Conservation (phyloP, 1,284 basidiomycete species). For the Rhodotorula sp. region DNA sequence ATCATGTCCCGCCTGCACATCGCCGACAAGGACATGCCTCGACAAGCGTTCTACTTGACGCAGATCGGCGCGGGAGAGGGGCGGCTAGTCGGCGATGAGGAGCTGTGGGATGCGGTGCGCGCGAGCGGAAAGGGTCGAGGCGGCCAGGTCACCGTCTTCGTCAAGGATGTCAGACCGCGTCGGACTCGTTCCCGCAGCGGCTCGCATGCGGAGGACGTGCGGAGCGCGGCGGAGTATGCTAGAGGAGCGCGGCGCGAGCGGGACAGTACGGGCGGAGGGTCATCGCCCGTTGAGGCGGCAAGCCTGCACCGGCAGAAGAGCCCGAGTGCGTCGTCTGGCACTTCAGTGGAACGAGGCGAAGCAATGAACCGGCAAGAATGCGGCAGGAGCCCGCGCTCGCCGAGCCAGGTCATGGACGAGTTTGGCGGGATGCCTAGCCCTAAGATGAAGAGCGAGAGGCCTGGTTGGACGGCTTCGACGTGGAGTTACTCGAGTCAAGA, state of each 20-base stretch:
- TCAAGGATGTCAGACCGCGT: constrained; percentile 70
- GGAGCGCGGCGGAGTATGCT: constrained; percentile 20
- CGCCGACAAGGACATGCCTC: constrained; percentile 72
- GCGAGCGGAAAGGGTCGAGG: constrained; percentile 49
- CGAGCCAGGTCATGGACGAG: too few species aligned
- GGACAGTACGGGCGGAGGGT: constrained; percentile 1
- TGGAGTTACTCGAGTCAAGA: constrained; percentile 15
- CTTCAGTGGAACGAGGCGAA: background rate
- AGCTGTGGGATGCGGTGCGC: constrained; percentile 66
- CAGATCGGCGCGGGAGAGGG: constrained; percentile 75
- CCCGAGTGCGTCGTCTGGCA: background rate
- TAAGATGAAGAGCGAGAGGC: constrained; percentile 22
- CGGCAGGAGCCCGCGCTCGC: too few species aligned
- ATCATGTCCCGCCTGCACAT: constrained; percentile 83
- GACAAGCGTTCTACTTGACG: constrained; percentile 77
- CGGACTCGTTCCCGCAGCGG: background rate
- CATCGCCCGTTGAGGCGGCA: background rate
- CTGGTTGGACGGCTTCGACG: constrained; percentile 13
- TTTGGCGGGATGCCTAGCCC: too few species aligned
- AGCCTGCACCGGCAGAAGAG: constrained; percentile 3
- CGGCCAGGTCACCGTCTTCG: constrained; percentile 63
- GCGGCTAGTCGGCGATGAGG: constrained; percentile 66
- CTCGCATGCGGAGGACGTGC: constrained; percentile 38
- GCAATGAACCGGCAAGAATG: background rate
- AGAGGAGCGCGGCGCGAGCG: constrained; percentile 19